Evolutionary conservation across 352 stramenopile species (phyloP).

Genomic region (Pythium scleroteichum): DNA sequence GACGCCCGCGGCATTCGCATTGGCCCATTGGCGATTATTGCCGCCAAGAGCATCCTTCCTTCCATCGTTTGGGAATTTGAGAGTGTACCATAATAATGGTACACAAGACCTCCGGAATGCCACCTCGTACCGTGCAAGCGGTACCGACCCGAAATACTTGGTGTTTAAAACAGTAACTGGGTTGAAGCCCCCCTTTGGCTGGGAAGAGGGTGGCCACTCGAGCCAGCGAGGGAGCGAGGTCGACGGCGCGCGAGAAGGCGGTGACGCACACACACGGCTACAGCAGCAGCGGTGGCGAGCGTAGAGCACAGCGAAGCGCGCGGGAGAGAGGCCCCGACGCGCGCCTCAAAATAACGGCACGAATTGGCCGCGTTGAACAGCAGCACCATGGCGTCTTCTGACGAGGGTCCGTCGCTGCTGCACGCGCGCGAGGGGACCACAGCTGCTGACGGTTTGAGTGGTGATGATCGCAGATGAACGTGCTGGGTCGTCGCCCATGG

Average conservation of each 20-base stretch:
- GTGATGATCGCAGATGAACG: constrained; percentile 57
- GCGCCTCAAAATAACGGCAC: not conserved
- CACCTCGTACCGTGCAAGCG: constrained; percentile 5
- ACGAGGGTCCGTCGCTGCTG: constrained; percentile 27
- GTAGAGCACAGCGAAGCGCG: not conserved
- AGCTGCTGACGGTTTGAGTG: too few relatives aligned
- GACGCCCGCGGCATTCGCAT: too few relatives aligned
- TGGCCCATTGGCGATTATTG: not conserved
- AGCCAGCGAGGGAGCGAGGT: constrained; percentile 1
- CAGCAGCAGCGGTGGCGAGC: not conserved
- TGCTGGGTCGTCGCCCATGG: constrained; percentile 68
- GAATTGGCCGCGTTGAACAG: not conserved
- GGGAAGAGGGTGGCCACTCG: constrained; percentile 22
- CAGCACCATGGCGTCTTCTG: constrained; percentile 30
- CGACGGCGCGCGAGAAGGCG: not conserved
- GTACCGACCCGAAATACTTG: constrained; percentile 5
- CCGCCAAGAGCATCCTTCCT: not conserved
- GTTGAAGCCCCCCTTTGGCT: constrained; percentile 28
- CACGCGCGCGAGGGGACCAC: too few relatives aligned
- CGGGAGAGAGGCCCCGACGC: not conserved
- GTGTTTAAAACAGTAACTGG: constrained; percentile 28
- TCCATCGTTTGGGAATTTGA: constrained; percentile 5
- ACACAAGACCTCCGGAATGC: not conserved
- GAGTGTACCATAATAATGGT: not conserved
- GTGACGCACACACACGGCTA: not conserved